phyloP scores from a whole-genome alignment of 1,284 basidiomycete genomes.

The Sporisorium sorghi region DNA sequence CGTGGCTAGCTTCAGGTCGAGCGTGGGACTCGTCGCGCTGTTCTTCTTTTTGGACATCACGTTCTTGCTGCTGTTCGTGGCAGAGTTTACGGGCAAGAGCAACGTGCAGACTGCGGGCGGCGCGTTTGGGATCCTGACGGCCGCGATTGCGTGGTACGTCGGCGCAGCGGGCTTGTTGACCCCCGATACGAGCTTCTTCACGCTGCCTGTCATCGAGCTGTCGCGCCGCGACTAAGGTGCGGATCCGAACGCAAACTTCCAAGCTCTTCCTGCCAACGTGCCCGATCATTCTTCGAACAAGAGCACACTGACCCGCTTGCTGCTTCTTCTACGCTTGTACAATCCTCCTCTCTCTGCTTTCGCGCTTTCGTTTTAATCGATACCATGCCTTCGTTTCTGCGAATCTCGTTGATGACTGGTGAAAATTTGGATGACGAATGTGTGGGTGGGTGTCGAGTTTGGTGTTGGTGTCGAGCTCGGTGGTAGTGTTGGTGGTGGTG shows the following conservation, averaged over 20 bases:
- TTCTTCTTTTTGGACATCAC: conserved; percentile 79
- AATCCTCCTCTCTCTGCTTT: no score
- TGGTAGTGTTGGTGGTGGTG: no score
- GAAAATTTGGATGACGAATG: no score
- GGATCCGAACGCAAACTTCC: no score
- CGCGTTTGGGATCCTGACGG: conserved; percentile 59
- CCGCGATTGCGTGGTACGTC: conserved; percentile 69
- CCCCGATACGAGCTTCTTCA: conserved; percentile 72
- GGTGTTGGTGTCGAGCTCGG: no score
- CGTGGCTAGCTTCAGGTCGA: conserved; percentile 56
- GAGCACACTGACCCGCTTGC: no score
- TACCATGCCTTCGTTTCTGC: neutral
- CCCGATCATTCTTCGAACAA: no score
- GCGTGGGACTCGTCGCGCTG: conserved; percentile 72
- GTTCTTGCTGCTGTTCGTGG: conserved; percentile 70
- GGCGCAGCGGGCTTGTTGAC: conserved; percentile 72
- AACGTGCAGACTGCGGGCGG: conserved; percentile 54
- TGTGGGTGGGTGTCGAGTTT: no score
- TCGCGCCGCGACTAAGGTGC: conserved; percentile 45
- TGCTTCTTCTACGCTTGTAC: no score
- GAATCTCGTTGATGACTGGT: neutral
- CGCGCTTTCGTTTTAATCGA: conserved; percentile 2
- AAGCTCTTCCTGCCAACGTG: no score
- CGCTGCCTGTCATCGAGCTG: conserved; percentile 71
- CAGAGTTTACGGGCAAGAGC: conserved; percentile 52